Base-by-base conservation (phyloP, 345 rosid genomes). In the Pugionium dolabratum region DNA sequence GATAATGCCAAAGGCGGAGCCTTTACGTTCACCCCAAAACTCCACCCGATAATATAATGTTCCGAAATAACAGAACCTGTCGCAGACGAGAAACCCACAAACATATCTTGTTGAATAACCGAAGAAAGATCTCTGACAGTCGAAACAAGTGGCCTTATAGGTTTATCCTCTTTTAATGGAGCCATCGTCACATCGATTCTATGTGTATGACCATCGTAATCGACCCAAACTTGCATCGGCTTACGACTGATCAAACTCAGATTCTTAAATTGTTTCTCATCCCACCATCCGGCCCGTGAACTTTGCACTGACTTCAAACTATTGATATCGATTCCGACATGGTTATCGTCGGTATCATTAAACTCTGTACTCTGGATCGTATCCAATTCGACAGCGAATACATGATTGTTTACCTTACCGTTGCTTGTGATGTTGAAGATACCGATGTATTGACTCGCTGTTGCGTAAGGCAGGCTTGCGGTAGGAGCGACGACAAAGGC, bases 331-430 rank as follows among this genome's bases (percentile, higher is more conserved):
- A 93, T 78, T 4, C 98, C 97, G 9, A 89, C 77, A 63, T 92
- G 98, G 77, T 93, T 93, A 41, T 93, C 95, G 48, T 87, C 69
- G 1, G 70, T 78, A 58, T 90, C 98, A 4, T 79, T 76, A 59
- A 92, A 85, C 78, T 89, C 98, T 9, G 79, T 86, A 64, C 89
- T 89, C 60, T 51, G 72, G 70, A 89, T 91, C 0, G 93, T 89
- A 59, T 92, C 98, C 59, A 92, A 73, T 66, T 89, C 98, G 2
- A 92, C 91, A 0, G 91, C 97, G 54, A 92, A 77, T 2, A 89
- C 52, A 63, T 86, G 78, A 50, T 87, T 85, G 0, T 87, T 69
- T 26, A 4, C 59, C 66, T 92, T 89, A 5, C 96, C 95, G 2
- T 78, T 6, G 71, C 85, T 85, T 9, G 29, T 1, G 25, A 83